Evolutionary conservation across 2,329 filamentous ascomycete genomes (phyloP).

Genomic region (Sporothrix curviconia): DNA sequence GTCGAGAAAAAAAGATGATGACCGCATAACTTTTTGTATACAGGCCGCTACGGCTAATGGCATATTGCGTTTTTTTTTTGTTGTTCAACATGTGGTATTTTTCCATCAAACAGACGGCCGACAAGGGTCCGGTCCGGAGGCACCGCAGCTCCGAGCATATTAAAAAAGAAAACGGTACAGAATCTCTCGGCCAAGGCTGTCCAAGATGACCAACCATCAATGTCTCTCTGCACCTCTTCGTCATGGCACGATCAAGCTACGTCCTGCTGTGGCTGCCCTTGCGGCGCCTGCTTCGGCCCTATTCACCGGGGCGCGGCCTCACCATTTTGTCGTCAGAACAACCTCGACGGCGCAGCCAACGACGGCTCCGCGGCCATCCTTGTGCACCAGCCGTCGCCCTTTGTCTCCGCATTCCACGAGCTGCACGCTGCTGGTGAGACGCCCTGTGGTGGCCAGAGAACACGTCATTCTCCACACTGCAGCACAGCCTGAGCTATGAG

Average conservation of each 20-base stretch:
- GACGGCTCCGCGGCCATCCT: slow-evolving; percentile 17
- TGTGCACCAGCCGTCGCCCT: slow-evolving; percentile 14
- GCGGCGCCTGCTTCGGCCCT: not conserved
- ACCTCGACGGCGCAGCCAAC: slow-evolving; percentile 5
- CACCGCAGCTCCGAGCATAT: not conserved
- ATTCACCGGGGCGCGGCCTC: slow-evolving; percentile 7
- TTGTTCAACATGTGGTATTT: not conserved
- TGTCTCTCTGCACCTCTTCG: not conserved
- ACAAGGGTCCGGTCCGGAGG: not conserved
- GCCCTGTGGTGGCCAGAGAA: slow-evolving; percentile 22
- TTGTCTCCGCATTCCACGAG: slow-evolving; percentile 5
- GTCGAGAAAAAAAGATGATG: too few species aligned
- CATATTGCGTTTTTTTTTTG: not conserved
- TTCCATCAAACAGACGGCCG: not conserved
- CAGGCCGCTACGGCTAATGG: not conserved
- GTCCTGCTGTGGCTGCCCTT: not conserved
- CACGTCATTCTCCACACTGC: slow-evolving; percentile 20
- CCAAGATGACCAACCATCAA: not conserved
- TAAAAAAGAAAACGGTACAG: not conserved
- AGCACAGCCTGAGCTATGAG: slow-evolving; percentile 22
- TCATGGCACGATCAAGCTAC: not conserved
- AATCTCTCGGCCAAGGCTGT: not conserved
- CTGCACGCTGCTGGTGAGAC: slow-evolving; percentile 17
- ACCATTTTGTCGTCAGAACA: slow-evolving; percentile 10
- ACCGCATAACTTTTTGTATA: too few species aligned